phyloP scores from a whole-genome alignment of 495 filamentous ascomycete species.

The Podospora conica region DNA sequence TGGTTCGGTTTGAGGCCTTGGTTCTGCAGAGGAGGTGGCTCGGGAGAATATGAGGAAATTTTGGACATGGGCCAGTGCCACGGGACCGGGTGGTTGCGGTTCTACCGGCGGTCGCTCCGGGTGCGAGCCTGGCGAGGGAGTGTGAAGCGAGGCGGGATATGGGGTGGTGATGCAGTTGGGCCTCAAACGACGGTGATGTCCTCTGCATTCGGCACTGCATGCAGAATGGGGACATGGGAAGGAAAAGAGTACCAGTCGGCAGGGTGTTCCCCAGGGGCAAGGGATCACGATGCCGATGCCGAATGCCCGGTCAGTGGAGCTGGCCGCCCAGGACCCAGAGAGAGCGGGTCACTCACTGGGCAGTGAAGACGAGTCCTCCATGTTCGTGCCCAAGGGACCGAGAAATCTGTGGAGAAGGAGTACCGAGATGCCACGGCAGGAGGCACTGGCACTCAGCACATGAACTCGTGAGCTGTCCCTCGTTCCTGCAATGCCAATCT shows the following conservation, averaged over 20 bases:
- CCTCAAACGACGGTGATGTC: background rate
- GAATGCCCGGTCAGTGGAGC: background rate
- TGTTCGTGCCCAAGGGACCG: background rate
- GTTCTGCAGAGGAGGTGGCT: background rate
- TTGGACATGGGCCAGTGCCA: background rate
- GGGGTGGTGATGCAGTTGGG: background rate
- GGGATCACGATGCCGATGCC: background rate
- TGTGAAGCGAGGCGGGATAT: background rate
- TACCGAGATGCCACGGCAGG: too few relatives aligned
- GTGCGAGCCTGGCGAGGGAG: too few relatives aligned
- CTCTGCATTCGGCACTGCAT: background rate
- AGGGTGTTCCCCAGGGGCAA: background rate
- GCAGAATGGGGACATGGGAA: background rate
- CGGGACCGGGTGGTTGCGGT: background rate
- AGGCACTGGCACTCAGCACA: background rate
- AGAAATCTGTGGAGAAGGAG: background rate
- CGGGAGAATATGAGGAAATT: background rate
- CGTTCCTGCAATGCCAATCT: slow-evolving; percentile 1
- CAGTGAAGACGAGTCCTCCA: too few relatives aligned
- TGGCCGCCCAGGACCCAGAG: background rate
- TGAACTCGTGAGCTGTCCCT: background rate
- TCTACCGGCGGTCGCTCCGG: background rate
- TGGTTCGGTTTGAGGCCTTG: background rate
- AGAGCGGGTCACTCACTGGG: too few relatives aligned
- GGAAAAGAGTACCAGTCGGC: background rate